A percentile compares a stretch with the other conserved stretches of the same genome.
phyloP scores from a whole-genome alignment of 495 filamentous ascomycete genomes.

The Chaetomidium leptoderma region DNA sequence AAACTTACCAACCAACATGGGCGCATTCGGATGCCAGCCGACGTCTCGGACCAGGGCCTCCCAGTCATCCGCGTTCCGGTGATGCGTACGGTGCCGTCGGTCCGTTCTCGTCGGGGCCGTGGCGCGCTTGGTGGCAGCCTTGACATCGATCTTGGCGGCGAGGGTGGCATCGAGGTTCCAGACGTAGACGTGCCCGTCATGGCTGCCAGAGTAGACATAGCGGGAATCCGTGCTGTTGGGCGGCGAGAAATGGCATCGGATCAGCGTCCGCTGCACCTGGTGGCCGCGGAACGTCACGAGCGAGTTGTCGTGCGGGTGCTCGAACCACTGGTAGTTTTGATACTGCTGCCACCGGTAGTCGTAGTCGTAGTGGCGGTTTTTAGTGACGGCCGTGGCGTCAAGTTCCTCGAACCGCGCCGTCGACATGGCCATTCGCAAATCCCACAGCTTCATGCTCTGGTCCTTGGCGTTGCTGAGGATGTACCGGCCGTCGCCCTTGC shows the following conservation, averaged over 20 bases:
- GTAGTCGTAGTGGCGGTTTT: constrained; percentile 61
- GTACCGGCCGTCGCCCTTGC: constrained; percentile 92
- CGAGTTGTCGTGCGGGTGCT: constrained; percentile 83
- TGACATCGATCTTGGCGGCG: constrained; percentile 75
- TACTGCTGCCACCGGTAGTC: constrained; percentile 81
- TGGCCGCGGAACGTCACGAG: constrained; percentile 93
- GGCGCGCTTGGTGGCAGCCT: constrained; percentile 51
- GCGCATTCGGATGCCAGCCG: constrained; percentile 90
- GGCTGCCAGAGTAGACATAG: constrained; percentile 88
- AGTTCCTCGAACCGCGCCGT: constrained; percentile 57
- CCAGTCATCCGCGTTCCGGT: constrained; percentile 50
- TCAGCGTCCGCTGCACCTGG: constrained; percentile 79
- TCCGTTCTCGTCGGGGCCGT: constrained; percentile 7
- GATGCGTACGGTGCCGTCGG: constrained; percentile 25
- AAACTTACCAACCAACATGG: constrained; percentile 76
- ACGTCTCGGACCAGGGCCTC: constrained; percentile 86
- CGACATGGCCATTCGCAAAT: constrained; percentile 77
- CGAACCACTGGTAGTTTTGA: constrained; percentile 61
- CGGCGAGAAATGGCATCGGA: constrained; percentile 94
- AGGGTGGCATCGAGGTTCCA: constrained; percentile 92
- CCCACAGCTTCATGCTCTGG: constrained; percentile 97
- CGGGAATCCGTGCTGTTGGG: constrained; percentile 80
- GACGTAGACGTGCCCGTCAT: constrained; percentile 82
- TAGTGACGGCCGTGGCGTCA: constrained; percentile 32
- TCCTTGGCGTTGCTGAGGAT: constrained; percentile 93